phyloP scores from a whole-genome alignment of 208 protist species.

The Giardia muris region DNA sequence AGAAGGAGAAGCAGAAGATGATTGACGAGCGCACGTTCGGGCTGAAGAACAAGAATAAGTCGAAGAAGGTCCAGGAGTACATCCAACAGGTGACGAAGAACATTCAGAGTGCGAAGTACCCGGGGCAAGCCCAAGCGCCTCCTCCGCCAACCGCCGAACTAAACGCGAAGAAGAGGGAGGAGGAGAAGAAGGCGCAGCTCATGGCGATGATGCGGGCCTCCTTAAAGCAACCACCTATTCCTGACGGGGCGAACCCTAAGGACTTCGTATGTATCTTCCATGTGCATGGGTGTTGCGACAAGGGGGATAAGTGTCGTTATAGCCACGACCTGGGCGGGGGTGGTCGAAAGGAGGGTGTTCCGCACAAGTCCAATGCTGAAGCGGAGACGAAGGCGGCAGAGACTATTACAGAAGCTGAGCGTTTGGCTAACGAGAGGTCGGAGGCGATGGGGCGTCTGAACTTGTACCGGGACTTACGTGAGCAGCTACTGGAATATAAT shows the following conservation, averaged over 20 bases:
- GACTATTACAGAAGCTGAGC: background rate
- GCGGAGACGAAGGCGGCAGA: background rate
- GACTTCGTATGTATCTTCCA: background rate
- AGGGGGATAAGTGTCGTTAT: slow-evolving; percentile 26
- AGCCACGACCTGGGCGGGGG: background rate
- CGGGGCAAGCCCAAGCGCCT: background rate
- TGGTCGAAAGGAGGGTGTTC: background rate
- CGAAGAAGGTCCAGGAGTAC: slow-evolving; percentile 31
- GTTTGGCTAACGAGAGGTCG: background rate
- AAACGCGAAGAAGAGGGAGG: background rate
- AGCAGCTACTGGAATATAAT: slow-evolving; percentile 21
- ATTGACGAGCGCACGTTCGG: slow-evolving; percentile 30
- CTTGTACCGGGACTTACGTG: slow-evolving; percentile 14
- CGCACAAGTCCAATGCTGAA: background rate
- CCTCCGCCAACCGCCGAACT: background rate
- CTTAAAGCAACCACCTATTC: background rate
- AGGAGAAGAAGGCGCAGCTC: background rate
- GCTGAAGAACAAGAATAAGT: slow-evolving; percentile 36
- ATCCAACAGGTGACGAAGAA: background rate
- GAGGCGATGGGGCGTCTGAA: background rate
- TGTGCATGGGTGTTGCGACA: slow-evolving; percentile 14
- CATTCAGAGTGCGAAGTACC: background rate
- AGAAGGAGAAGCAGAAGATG: slow-evolving; percentile 16
- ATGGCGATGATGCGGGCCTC: background rate
- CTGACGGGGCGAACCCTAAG: slow-evolving; percentile 20